phyloP scores from a whole-genome alignment of 768 basidiomycete genomes.

The Kwoniella sp. region DNA sequence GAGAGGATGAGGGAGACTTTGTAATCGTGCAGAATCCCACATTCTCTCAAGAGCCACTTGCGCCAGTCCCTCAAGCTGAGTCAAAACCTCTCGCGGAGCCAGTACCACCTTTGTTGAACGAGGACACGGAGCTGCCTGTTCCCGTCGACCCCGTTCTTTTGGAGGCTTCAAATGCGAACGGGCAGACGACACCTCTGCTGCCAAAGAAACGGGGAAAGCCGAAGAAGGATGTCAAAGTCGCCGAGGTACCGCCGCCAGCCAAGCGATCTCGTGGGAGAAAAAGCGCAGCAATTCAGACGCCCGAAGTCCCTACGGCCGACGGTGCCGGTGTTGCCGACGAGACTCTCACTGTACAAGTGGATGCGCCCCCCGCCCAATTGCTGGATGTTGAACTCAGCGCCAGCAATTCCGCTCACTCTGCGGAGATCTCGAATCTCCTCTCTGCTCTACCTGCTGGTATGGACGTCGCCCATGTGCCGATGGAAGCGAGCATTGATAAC shows the following conservation, averaged over 20 bases:
- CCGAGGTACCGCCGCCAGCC: not conserved
- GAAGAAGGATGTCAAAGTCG: not conserved
- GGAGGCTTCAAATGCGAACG: not conserved
- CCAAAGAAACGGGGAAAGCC: not conserved
- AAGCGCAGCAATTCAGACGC: not conserved
- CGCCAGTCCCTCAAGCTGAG: not conserved
- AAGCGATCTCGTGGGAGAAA: not conserved
- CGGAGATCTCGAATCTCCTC: not conserved
- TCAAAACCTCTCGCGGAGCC: not conserved
- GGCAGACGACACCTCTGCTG: not conserved
- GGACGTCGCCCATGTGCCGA: not conserved
- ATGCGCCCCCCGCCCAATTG: not conserved
- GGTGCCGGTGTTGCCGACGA: not conserved
- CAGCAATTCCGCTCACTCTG: not conserved
- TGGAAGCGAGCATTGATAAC: constrained; percentile 15
- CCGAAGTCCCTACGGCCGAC: not conserved
- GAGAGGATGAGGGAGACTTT: not conserved
- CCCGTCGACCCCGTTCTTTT: not conserved
- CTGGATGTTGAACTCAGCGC: not conserved
- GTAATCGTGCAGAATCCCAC: not conserved
- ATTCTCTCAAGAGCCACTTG: not conserved
- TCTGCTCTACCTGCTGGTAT: not conserved
- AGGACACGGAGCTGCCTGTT: not conserved
- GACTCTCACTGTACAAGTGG: not conserved
- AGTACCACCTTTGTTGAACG: not conserved